phyloP scores from a whole-genome alignment of 768 basidiomycete species.

The Leccinellum albellum region DNA sequence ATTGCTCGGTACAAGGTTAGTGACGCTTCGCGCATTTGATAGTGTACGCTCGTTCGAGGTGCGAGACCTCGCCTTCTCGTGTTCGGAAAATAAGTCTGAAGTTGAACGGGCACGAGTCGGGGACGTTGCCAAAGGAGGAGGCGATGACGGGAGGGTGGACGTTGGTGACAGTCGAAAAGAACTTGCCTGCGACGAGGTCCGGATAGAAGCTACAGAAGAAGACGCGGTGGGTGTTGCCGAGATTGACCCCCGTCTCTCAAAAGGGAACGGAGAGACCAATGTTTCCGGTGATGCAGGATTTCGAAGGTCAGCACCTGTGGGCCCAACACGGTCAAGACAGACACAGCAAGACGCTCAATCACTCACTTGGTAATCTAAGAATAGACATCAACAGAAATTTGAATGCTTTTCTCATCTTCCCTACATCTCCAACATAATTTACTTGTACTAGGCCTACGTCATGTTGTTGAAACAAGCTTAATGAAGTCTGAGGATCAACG shows the following conservation, averaged over 20 bases:
- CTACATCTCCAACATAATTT: constrained; percentile 48
- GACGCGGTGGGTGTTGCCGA: constrained; percentile 52
- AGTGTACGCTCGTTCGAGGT: constrained; percentile 27
- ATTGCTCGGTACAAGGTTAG: constrained; percentile 21
- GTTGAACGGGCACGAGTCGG: constrained; percentile 54
- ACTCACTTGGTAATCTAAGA: constrained; percentile 42
- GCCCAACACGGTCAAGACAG: constrained; percentile 17
- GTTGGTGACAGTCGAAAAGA: constrained; percentile 30
- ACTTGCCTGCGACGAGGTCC: constrained; percentile 28
- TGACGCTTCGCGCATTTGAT: constrained; percentile 28
- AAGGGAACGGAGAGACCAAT: constrained; percentile 47
- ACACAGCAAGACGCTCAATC: neutral
- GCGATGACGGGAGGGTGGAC: constrained; percentile 35
- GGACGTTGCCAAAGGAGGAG: constrained; percentile 40
- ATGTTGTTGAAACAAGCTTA: constrained; percentile 50
- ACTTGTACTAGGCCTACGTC: constrained; percentile 81
- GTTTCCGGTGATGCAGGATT: constrained; percentile 74
- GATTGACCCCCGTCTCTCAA: constrained; percentile 48
- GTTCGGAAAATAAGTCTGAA: constrained; percentile 46
- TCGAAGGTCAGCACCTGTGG: constrained; percentile 43
- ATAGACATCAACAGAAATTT: constrained; percentile 71
- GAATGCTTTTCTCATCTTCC: constrained; percentile 74
- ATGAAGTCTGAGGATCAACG: constrained; percentile 55
- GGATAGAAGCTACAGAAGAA: constrained; percentile 35
- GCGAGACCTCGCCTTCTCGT: constrained; percentile 35